These are phyloP conservation scores for Leishmania mexicana DNA, from an alignment of 208 protist species.

Conservation along the genomic window DNA sequence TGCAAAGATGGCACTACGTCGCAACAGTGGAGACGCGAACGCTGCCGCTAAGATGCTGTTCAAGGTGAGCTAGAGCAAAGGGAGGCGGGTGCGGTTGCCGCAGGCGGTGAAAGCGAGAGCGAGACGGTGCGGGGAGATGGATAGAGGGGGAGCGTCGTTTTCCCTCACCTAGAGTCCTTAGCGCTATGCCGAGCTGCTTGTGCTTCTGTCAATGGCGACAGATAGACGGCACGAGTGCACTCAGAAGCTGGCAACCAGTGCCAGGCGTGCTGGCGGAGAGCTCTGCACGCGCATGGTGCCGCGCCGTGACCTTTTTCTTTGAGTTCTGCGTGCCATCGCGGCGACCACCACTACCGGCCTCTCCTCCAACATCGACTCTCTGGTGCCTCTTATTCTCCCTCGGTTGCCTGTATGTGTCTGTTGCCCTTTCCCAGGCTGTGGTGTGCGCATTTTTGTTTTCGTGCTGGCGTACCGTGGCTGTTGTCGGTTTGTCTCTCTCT, in stretches of 20 bases:
- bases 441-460: neutral
- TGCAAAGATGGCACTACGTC: slow-evolving; percentile 74
- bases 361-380: neutral
- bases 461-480: neutral
- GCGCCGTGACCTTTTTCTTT: neutral
- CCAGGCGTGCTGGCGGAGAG: neutral
- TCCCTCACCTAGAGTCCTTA: neutral
- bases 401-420: neutral
- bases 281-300: neutral
- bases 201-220: neutral
- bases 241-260: neutral
- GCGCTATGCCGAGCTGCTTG: neutral
- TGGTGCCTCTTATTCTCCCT: neutral
- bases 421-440: neutral
- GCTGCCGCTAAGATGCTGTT: slow-evolving; percentile 69
- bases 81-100: neutral
- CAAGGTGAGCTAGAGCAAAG: slow-evolving; percentile 13
- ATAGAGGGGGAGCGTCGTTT: neutral
- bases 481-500: neutral
- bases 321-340: neutral
- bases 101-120: neutral
- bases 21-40: slow-evolving; percentile 59
- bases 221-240: neutral
- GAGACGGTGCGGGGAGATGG: neutral
- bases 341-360: neutral